A percentile compares a stretch with the other conserved stretches of the same genome.
phyloP scores from a whole-genome alignment of 768 basidiomycete genomes.

The Cubamyces lactineus region DNA sequence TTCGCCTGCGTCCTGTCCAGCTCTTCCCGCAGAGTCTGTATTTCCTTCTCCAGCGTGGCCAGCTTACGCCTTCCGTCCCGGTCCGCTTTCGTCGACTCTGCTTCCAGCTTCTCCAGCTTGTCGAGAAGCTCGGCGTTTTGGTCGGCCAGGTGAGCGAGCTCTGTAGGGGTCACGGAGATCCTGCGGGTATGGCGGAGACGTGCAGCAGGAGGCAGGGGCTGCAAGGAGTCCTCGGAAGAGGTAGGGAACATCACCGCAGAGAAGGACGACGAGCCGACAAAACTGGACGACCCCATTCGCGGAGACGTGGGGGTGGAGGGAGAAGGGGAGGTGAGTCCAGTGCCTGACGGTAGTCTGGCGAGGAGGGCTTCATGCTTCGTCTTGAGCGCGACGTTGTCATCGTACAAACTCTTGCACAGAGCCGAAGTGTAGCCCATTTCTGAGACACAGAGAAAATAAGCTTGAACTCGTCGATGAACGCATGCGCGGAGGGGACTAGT shows the following conservation, averaged over 20 bases:
- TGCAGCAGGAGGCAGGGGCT: conserved; percentile 13
- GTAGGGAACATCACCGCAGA: conserved; percentile 10
- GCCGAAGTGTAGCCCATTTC: conserved; percentile 72
- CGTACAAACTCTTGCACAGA: conserved; percentile 69
- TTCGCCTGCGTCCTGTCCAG: conserved; percentile 74
- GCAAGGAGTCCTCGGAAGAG: conserved; percentile 4
- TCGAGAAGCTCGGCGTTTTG: conserved; percentile 82
- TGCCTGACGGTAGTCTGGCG: conserved; percentile 51
- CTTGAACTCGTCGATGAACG: neutral
- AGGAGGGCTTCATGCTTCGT: conserved; percentile 73
- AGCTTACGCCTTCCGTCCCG: conserved; percentile 69
- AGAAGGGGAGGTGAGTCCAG: conserved; percentile 28
- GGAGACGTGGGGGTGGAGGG: conserved; percentile 30
- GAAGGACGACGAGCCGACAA: conserved; percentile 15
- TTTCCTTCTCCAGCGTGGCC: conserved; percentile 78
- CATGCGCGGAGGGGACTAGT: conserved; percentile 2
- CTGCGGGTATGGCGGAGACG: conserved; percentile 37
- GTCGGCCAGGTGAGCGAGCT: conserved; percentile 72
- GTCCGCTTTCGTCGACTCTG: conserved; percentile 68
- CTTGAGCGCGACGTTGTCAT: conserved; percentile 70
- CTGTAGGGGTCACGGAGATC: conserved; percentile 67
- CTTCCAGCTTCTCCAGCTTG: conserved; percentile 76
- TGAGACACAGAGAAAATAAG: conserved; percentile 27
- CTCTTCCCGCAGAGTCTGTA: conserved; percentile 71
- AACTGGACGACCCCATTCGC: conserved; percentile 12